These are phyloP conservation scores for Reutealis trisperma DNA, from an alignment of 345 rosid genomes.

Conservation along the genomic window DNA sequence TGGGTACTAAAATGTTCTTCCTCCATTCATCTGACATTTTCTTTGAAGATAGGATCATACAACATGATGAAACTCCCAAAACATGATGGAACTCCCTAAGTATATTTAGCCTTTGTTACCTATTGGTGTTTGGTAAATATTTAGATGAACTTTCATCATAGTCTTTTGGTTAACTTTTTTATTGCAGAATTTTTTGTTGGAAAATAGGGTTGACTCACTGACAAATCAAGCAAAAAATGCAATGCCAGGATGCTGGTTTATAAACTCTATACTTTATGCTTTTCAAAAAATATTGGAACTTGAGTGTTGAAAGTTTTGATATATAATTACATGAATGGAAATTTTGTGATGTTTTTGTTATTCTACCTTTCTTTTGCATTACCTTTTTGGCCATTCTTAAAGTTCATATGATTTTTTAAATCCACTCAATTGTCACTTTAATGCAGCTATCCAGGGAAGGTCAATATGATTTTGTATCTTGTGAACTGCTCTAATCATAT, in stretches of 20 bases:
- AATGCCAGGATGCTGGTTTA: not conserved
- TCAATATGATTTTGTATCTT: not conserved
- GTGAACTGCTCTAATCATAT: not conserved
- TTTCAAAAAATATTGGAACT: not conserved
- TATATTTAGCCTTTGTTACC: not conserved
- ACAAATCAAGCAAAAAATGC: not conserved
- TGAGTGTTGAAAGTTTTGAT: not conserved
- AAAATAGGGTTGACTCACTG: not conserved
- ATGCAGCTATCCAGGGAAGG: not conserved
- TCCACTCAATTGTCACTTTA: not conserved
- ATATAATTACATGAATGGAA: not conserved
- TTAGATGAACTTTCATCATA: not conserved
- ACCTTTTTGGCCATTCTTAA: not conserved
- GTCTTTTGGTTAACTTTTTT: not conserved
- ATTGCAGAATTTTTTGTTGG: constrained; percentile 5
- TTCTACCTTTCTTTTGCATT: not conserved
- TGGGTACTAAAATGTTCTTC: too few species aligned
- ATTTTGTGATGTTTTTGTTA: not conserved
- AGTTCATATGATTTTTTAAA: not conserved
- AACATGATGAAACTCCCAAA: too few species aligned
- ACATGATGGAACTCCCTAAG: not conserved
- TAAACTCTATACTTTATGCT: not conserved
- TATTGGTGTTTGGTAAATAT: not conserved
- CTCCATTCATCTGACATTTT: too few species aligned
- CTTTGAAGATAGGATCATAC: too few species aligned